A percentile compares a stretch with the other conserved stretches of the same genome.
Evolutionary conservation across 331 rosid species (phyloP).

Genomic region (Quercus tomentella): DNA sequence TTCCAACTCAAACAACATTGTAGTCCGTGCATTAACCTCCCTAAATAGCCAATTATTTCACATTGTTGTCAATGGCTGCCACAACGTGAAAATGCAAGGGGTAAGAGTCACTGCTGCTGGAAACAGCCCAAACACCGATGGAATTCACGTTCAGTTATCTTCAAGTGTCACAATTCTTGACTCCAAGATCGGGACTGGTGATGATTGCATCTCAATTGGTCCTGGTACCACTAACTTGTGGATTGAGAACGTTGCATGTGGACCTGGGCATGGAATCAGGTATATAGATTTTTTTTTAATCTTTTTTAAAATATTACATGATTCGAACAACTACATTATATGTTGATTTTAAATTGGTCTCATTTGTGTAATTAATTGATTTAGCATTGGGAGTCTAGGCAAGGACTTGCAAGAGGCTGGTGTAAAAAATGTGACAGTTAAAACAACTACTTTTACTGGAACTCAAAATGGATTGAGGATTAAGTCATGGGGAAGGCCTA

Average conservation of each 20-base stretch:
- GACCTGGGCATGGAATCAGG: conserved; percentile 52
- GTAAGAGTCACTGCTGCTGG: conserved; percentile 27
- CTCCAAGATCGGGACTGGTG: conserved; percentile 54
- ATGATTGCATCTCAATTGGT: conserved; percentile 69
- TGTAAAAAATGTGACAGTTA: conserved; percentile 29
- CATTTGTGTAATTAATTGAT: background rate
- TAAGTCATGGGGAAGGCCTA: conserved; percentile 34
- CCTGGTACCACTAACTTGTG: conserved; percentile 58
- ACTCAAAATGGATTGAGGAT: conserved; percentile 37
- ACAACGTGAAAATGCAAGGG: conserved; percentile 31
- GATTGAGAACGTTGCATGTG: conserved; percentile 48
- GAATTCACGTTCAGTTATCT: conserved; percentile 57
- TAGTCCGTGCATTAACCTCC: conserved; percentile 32
- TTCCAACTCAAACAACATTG: conserved; percentile 38
- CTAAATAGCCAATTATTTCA: conserved; percentile 48
- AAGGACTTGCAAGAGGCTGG: conserved; percentile 13
- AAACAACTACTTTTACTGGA: background rate
- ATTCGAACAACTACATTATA: too few species aligned
- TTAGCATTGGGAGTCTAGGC: conserved; percentile 38
- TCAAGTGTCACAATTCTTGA: conserved; percentile 42
- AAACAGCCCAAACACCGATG: conserved; percentile 45
- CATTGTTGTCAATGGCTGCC: conserved; percentile 39
- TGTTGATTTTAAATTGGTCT: background rate
- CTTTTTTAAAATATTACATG: too few species aligned
- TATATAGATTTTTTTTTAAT: background rate